These are phyloP conservation scores for Microbotryum silenes-acaulis DNA, from an alignment of 1,284 basidiomycete species.

Conservation along the genomic window DNA sequence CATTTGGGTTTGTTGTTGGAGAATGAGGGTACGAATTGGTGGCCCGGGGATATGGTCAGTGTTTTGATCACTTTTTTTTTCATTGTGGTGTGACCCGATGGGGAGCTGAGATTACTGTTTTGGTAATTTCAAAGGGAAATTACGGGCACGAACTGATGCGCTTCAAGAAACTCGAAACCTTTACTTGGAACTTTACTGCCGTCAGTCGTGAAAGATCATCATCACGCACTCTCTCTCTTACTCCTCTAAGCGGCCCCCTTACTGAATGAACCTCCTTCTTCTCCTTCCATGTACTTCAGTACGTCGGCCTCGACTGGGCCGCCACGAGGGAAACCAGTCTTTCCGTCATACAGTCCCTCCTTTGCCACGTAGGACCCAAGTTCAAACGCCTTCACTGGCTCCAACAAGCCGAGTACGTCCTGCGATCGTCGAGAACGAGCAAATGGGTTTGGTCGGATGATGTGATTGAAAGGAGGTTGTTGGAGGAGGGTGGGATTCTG, in stretches of 20 bases:
- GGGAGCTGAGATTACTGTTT: too few relatives aligned
- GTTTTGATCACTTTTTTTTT: background rate
- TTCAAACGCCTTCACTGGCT: too few relatives aligned
- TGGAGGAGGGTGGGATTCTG: too few relatives aligned
- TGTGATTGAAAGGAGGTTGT: too few relatives aligned
- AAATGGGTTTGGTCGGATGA: too few relatives aligned
- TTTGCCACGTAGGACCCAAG: too few relatives aligned
- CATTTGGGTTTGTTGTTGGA: conserved; percentile 10
- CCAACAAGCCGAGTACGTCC: too few relatives aligned
- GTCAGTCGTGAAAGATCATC: background rate
- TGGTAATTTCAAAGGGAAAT: background rate
- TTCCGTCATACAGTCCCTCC: too few relatives aligned
- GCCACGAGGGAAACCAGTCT: too few relatives aligned
- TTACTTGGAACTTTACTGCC: conserved; percentile 21
- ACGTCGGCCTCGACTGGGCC: conserved; percentile 30
- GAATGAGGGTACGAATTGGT: conserved; percentile 9
- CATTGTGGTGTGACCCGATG: background rate
- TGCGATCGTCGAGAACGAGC: too few relatives aligned
- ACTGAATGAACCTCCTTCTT: background rate
- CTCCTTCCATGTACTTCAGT: background rate
- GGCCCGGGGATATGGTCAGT: conserved; percentile 6
- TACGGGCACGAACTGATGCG: background rate
- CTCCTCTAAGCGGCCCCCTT: too few relatives aligned
- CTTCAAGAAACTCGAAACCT: conserved; percentile 3
- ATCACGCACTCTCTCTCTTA: too few relatives aligned